Conservation (phyloP, 2,329 filamentous ascomycete species). For the Paracoccidioides brasiliensis region DNA sequence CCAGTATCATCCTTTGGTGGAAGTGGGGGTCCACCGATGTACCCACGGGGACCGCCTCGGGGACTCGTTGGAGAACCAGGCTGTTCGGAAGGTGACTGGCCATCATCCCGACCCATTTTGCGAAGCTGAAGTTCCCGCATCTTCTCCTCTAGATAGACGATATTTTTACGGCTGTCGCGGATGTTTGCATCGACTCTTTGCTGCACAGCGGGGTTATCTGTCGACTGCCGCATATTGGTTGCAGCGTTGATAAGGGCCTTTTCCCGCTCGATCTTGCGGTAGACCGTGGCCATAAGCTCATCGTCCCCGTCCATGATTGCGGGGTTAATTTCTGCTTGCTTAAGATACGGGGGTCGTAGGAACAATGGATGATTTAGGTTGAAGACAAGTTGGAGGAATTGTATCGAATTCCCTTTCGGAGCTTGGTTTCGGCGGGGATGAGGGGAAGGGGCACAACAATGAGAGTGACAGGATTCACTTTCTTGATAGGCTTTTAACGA, state of each 20-base stretch:
- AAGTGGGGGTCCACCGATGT: slow-evolving; percentile 34
- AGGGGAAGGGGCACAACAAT: background rate
- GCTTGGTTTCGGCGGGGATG: background rate
- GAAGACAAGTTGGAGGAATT: background rate
- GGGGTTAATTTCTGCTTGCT: background rate
- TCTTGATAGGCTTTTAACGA: background rate
- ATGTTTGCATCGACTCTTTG: slow-evolving; percentile 88
- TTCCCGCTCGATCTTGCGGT: slow-evolving; percentile 95
- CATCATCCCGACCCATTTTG: slow-evolving; percentile 45
- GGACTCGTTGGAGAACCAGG: slow-evolving; percentile 33
- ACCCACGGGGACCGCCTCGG: slow-evolving; percentile 34
- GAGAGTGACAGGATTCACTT: background rate
- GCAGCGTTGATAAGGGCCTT: slow-evolving; percentile 89
- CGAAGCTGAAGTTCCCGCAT: slow-evolving; percentile 79
- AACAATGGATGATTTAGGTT: background rate
- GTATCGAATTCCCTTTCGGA: background rate
- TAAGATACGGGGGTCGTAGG: background rate
- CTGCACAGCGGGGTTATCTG: slow-evolving; percentile 81
- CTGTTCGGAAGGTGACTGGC: slow-evolving; percentile 4
- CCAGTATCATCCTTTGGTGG: slow-evolving; percentile 64
- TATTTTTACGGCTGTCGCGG: slow-evolving; percentile 81
- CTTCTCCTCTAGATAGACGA: slow-evolving; percentile 90
- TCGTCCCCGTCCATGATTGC: slow-evolving; percentile 45
- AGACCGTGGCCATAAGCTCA: slow-evolving; percentile 62
- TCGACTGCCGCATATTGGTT: slow-evolving; percentile 89